phyloP scores from a whole-genome alignment of 106 monocot species.

The Gastrodia elata region DNA sequence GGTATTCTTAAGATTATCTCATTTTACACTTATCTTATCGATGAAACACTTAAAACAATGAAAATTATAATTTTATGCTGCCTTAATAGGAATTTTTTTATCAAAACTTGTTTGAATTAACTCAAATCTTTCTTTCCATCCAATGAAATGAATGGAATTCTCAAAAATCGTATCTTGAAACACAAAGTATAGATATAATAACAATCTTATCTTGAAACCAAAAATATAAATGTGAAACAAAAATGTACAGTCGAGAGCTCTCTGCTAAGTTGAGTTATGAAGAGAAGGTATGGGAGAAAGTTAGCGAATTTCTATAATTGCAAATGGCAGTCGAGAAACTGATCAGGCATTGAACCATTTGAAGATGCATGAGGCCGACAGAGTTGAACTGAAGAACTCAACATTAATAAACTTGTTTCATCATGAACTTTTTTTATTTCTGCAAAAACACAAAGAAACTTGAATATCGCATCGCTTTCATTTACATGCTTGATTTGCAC shows the following conservation, averaged over 20 bases:
- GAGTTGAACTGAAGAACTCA: background rate
- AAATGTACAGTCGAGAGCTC: no score
- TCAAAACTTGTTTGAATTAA: background rate
- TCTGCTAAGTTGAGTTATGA: background rate
- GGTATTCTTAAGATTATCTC: constrained; percentile 16
- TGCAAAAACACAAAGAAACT: background rate
- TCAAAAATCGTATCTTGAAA: background rate
- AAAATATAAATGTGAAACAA: background rate
- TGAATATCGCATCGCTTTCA: background rate
- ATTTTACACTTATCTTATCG: no score
- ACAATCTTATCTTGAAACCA: background rate
- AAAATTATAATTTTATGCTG: background rate
- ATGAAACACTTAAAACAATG: background rate
- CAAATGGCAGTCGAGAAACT: no score
- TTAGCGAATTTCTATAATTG: background rate
- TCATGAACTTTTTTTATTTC: background rate
- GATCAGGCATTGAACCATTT: background rate
- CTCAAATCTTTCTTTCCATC: background rate
- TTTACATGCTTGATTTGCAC: background rate
- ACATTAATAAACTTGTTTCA: background rate
- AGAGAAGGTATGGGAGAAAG: background rate
- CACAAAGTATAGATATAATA: no score
- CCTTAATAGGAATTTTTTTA: background rate
- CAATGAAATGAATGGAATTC: background rate
- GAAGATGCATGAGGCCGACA: background rate